Percentiles rank a stretch among this genome's conserved stretches.
phyloP scores from a whole-genome alignment of 129 eudicot genomes.

The Ambrosia trifida region DNA sequence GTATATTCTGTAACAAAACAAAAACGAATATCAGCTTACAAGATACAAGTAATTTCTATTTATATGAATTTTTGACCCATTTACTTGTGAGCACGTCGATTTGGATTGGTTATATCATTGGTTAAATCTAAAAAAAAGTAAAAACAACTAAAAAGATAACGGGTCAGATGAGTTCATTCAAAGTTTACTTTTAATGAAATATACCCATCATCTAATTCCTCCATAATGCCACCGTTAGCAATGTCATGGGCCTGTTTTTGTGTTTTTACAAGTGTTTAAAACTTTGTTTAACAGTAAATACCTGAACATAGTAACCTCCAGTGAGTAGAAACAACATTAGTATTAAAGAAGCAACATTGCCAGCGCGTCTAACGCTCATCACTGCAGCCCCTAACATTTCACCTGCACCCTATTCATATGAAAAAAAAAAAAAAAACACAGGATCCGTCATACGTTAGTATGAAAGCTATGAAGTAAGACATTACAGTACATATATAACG shows the following conservation, averaged over 20 bases:
- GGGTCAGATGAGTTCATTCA: background rate
- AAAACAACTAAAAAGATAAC: background rate
- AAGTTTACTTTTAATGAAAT: too few species aligned
- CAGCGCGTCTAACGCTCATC: conserved; percentile 90
- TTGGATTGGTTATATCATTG: background rate
- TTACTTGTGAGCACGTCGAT: background rate
- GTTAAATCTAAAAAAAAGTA: too few species aligned
- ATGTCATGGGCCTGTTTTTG: background rate
- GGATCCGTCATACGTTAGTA: too few species aligned
- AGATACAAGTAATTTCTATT: too few species aligned
- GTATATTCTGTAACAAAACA: conserved; percentile 68
- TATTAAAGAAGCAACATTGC: conserved; percentile 79
- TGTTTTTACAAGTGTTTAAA: background rate
- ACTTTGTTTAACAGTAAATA: conserved; percentile 22
- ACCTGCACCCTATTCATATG: conserved; percentile 99
- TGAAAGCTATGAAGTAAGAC: too few species aligned
- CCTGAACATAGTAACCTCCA: conserved; percentile 97
- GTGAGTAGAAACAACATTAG: conserved; percentile 94
- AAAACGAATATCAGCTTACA: too few species aligned
- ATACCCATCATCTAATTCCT: too few species aligned
- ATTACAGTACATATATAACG: too few species aligned
- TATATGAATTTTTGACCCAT: too few species aligned
- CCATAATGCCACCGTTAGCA: too few species aligned
- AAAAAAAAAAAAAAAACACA: too few species aligned
- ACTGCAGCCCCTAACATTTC: conserved; percentile 93